Evolutionary conservation across 208 protist genomes (phyloP), one percentile per base, ranked within the genome.

Genomic region (Trypanosoma lewisi): DNA sequence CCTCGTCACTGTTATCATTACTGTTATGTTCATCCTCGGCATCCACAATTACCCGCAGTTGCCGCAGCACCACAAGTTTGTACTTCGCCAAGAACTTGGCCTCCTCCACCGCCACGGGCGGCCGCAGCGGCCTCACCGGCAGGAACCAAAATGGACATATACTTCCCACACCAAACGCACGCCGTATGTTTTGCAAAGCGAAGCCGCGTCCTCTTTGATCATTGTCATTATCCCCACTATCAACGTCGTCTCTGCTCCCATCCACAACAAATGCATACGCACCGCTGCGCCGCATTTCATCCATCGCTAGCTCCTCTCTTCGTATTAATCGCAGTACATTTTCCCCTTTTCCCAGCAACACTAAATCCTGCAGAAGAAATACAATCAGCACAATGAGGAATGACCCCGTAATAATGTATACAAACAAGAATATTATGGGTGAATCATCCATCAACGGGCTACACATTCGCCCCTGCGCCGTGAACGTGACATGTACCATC

Each of bases 21-120:
- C 39, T 17, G 17, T 48, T 31, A 14, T 59, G 42, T 21, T 50
- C 70, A 34, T 74, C 70, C 28, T 80, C 71, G 14, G 58, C 67
- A 39, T 83, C 75, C 6, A 68, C 79, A 45, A 82, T 59, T 44
- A 59, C 53, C 55, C 69, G 69, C 56, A 92, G 55, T 48, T 83
- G 79, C 19, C 63, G 62, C 45, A 81, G 55, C 12, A 87, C 63
- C 6, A 70, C 70, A n/a, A 58, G 65, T 8, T 42, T 47, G 44
- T 83, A 31, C 1, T 55, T 64, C 9, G 54, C 47, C 78, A 80
- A 82, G 62, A 89, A 89, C 19, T 44, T 47, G 19, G 57, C 62
- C 58, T 90, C 78, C 47, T 63, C 59, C 57, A 45, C 65, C 70
- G 56, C 69, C 27, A 49, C 56, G 39, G 67, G 19, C 0, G 61